Conservation (phyloP, 202 grass and related monocot genomes). For the Elaeis oleifera region DNA sequence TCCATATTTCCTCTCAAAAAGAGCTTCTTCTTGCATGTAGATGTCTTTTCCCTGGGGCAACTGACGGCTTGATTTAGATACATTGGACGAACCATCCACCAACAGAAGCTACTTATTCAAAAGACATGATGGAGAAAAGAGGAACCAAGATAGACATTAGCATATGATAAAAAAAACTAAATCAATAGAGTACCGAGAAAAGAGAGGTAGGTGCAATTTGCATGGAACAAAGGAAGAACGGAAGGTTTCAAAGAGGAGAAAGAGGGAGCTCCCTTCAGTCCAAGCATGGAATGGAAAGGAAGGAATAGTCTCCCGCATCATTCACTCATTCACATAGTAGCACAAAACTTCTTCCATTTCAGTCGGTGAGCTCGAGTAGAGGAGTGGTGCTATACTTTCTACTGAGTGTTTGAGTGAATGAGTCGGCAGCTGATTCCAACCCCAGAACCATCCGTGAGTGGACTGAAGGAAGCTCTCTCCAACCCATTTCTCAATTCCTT, state of each 20-base stretch:
- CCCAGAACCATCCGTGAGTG: slow-evolving; percentile 48
- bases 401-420: slow-evolving; percentile 60
- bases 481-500: background rate
- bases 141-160: too few species aligned
- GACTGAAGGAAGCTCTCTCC: slow-evolving; percentile 65
- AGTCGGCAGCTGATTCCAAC: slow-evolving; percentile 76
- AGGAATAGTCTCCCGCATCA: slow-evolving; percentile 79
- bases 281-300: slow-evolving; percentile 68
- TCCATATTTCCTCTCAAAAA: too few species aligned
- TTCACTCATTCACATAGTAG: slow-evolving; percentile 53
- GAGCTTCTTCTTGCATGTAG: too few species aligned
- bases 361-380: too few species aligned
- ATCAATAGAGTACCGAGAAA: too few species aligned
- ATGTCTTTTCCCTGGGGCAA: too few species aligned
- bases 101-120: too few species aligned
- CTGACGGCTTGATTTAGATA: too few species aligned
- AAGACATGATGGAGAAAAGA: too few species aligned
- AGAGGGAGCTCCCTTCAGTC: slow-evolving; percentile 93
- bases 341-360: background rate
- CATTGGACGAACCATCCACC: too few species aligned
- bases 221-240: background rate
- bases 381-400: background rate
- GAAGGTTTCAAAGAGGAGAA: slow-evolving; percentile 12
- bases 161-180: too few species aligned
- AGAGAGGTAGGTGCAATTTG: too few species aligned